Percentiles rank a stretch among this genome's conserved stretches.
Conservation (phyloP, 176 grass and related monocot species). For the Cenchrus americanus region DNA sequence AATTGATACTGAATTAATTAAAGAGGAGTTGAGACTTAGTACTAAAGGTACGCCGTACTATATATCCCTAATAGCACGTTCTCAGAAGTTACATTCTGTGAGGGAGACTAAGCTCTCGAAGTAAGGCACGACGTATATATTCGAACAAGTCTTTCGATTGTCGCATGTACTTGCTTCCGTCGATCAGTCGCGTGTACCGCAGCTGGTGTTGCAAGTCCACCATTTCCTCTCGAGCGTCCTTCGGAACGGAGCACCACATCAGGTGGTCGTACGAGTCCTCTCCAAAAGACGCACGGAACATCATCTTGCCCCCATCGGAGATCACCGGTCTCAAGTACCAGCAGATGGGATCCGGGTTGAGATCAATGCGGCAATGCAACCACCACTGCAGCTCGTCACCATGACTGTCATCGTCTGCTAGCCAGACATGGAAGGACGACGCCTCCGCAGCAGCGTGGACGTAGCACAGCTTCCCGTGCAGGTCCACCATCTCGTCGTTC, state of each 20-base stretch:
- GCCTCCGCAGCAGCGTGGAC: not conserved
- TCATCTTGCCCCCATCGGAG: not conserved
- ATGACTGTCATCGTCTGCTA: not conserved
- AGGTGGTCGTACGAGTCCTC: not conserved
- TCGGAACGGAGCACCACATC: no score
- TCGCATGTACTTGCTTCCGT: no score
- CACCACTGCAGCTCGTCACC: not conserved
- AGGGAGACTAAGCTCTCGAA: no score
- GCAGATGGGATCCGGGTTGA: not conserved
- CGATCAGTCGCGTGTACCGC: no score
- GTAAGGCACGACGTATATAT: no score
- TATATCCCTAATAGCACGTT: no score
- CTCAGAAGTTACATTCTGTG: no score
- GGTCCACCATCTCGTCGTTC: not conserved
- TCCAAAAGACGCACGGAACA: not conserved
- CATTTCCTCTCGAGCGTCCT: not conserved
- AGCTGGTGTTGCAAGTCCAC: not conserved
- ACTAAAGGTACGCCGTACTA: no score
- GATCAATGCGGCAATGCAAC: not conserved
- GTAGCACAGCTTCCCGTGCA: not conserved
- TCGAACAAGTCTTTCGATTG: no score
- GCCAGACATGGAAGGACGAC: constrained; percentile 5
- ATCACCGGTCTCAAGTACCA: not conserved
- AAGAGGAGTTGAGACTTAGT: no score
- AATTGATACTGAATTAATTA: no score